Evolutionary conservation across 306 rosid species (phyloP), one percentile per base, ranked within the genome.

Genomic region (Acacia acuminata): DNA sequence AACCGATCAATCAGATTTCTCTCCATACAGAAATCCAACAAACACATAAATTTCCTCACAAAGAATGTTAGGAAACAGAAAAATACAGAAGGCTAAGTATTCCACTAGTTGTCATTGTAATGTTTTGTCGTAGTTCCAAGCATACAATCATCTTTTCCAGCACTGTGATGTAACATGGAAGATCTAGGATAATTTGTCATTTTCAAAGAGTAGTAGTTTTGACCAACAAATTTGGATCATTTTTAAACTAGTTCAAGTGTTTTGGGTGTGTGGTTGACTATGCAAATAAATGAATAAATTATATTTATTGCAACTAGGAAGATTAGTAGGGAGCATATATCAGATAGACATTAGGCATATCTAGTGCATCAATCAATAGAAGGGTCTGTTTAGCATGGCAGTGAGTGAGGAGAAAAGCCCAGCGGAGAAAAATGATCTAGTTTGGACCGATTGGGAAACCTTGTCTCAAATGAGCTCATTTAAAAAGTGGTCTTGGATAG

Each of bases 11-110:
- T 24, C n/a, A 67, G 69, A 78, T 82, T 75, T 70, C 27, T 71
- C 76, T 60, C 73, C 44, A 75, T 40, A 47, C 14, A 61, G 8
- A 2, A 78, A 78, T 17, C 77, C 51, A 70, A 63, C 58, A 80
- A 44, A 82, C 44, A 56, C 20, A 72, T 75, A 58, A 42, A n/a
- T 44, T 78, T 42, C 63, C 25, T 77, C 76, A n/a, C 65, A 75
- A 76, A 58, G 71, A 68, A 81, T 60, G 56, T 63, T 36, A 70
- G 24, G 30, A 38, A 55, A 7, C 44, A 42, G 73, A 36, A 64
- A 73, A 86, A 72, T 19, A 73, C 71, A 20, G 43, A 36, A 72
- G 61, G n/a, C 55, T 16, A 17, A 16, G 19, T 34, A 79, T 67
- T 68, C 43, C 27, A 8, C 47, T 5, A 20, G 73, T 7, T 36